These are phyloP conservation scores for Daldinia caldariorum DNA, from an alignment of 495 filamentous ascomycete species.

Conservation along the genomic window DNA sequence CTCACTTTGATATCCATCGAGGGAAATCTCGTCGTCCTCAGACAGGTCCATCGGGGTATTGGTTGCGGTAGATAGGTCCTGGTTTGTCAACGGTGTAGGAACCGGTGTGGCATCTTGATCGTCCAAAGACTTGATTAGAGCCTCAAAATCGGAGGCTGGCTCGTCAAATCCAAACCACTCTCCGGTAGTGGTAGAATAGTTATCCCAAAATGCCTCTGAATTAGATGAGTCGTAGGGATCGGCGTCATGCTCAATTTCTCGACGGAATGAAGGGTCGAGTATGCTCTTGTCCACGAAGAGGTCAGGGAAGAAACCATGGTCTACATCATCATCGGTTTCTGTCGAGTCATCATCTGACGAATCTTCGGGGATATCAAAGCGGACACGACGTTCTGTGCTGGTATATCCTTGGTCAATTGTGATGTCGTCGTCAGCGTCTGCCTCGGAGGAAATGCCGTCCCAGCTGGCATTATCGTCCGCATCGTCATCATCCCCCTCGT, in stretches of 20 bases:
- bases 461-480: slow-evolving; percentile 63
- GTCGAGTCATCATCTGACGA: slow-evolving; percentile 59
- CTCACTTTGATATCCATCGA: slow-evolving; percentile 85
- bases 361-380: slow-evolving; percentile 60
- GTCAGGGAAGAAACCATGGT: slow-evolving; percentile 69
- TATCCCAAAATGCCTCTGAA: slow-evolving; percentile 59
- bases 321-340: slow-evolving; percentile 56
- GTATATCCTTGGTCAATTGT: slow-evolving; percentile 53
- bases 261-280: slow-evolving; percentile 73
- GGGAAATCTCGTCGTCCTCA: slow-evolving; percentile 58
- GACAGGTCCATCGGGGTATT: slow-evolving; percentile 61
- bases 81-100: slow-evolving; percentile 58
- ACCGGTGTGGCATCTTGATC: slow-evolving; percentile 49
- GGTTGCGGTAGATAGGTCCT: slow-evolving; percentile 56
- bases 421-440: slow-evolving; percentile 59
- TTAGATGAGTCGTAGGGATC: slow-evolving; percentile 61
- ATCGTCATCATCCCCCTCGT: slow-evolving; percentile 51
- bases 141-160: slow-evolving; percentile 49
- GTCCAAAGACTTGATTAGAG: slow-evolving; percentile 38
- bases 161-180: slow-evolving; percentile 18
- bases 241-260: slow-evolving; percentile 71
- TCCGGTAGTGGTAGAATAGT: slow-evolving; percentile 46
- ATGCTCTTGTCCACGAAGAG: slow-evolving; percentile 77
- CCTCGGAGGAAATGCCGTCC: slow-evolving; percentile 64
- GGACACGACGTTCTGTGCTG: slow-evolving; percentile 61